Conservation (phyloP, 805 yeast genomes). For the Yarrowia bubula region DNA sequence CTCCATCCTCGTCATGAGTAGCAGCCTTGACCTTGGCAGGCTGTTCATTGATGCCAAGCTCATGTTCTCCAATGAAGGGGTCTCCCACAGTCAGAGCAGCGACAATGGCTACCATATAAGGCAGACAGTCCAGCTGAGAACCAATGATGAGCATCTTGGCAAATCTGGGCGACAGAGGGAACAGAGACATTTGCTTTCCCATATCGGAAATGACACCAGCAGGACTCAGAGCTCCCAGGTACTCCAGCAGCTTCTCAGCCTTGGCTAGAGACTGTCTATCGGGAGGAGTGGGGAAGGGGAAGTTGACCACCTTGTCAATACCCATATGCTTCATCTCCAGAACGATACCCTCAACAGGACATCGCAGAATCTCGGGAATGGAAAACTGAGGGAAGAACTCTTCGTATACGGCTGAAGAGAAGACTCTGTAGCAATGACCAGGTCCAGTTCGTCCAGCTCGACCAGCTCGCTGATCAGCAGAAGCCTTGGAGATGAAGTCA, state of each 20-base stretch:
- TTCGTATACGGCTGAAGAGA: constrained; percentile 91
- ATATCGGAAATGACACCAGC: constrained; percentile 63
- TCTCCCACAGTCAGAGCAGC: constrained; percentile 93
- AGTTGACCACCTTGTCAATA: constrained; percentile 80
- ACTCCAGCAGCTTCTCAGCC: constrained; percentile 66
- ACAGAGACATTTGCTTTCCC: constrained; percentile 82
- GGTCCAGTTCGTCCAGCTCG: constrained; percentile 99
- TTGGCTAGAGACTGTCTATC: constrained; percentile 55
- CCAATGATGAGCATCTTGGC: constrained; percentile 87
- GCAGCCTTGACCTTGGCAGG: constrained; percentile 30
- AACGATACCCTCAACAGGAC: constrained; percentile 97
- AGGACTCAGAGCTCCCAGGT: constrained; percentile 73
- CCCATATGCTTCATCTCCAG: constrained; percentile 97
- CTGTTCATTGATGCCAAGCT: constrained; percentile 52
- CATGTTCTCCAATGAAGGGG: constrained; percentile 75
- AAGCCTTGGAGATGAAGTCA: constrained; percentile 91
- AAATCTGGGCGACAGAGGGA: constrained; percentile 92
- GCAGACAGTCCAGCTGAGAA: constrained; percentile 79
- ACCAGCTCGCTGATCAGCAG: constrained; percentile 93
- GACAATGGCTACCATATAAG: constrained; percentile 86
- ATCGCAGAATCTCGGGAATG: constrained; percentile 83
- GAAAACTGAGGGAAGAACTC: constrained; percentile 79
- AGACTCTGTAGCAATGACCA: constrained; percentile 91
- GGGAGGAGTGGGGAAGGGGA: constrained; percentile 97
- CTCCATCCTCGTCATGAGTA: constrained; percentile 36